Evolutionary conservation across 331 rosid species (phyloP).

Genomic region (Quercus tomentella): DNA sequence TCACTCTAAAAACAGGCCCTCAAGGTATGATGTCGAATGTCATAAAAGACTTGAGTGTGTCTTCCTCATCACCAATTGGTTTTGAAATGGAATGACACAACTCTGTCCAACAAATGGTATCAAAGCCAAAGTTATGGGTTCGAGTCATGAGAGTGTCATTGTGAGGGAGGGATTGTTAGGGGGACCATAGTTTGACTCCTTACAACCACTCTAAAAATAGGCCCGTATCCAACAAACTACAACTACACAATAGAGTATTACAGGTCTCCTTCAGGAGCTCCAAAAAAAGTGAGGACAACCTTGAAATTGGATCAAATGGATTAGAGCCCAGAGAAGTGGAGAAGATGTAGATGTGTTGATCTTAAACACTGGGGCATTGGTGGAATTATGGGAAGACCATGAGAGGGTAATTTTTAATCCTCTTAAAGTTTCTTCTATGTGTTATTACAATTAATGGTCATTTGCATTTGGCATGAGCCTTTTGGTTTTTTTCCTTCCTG

Average conservation of each 20-base stretch:
- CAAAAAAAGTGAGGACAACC: slow-evolving; percentile 42
- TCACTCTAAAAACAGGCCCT: too few species aligned
- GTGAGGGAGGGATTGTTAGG: too few species aligned
- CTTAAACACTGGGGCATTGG: slow-evolving; percentile 81
- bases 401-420: slow-evolving; percentile 47
- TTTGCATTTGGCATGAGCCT: background rate
- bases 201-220: too few species aligned
- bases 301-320: slow-evolving; percentile 77
- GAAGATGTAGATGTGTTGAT: slow-evolving; percentile 59
- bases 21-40: too few species aligned
- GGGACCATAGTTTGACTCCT: too few species aligned
- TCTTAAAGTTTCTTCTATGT: background rate
- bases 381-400: slow-evolving; percentile 79
- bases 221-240: slow-evolving; percentile 1
- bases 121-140: too few species aligned
- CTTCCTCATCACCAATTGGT: too few species aligned
- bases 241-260: slow-evolving; percentile 81
- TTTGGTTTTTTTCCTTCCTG: background rate
- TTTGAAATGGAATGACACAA: too few species aligned
- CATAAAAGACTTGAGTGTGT: too few species aligned
- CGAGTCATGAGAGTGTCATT: too few species aligned
- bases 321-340: slow-evolving; percentile 67
- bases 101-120: too few species aligned
- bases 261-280: slow-evolving; percentile 53
- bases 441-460: background rate